These are phyloP conservation scores for Lactarius sp. DNA, from an alignment of 768 basidiomycete genomes.

Conservation along the genomic window DNA sequence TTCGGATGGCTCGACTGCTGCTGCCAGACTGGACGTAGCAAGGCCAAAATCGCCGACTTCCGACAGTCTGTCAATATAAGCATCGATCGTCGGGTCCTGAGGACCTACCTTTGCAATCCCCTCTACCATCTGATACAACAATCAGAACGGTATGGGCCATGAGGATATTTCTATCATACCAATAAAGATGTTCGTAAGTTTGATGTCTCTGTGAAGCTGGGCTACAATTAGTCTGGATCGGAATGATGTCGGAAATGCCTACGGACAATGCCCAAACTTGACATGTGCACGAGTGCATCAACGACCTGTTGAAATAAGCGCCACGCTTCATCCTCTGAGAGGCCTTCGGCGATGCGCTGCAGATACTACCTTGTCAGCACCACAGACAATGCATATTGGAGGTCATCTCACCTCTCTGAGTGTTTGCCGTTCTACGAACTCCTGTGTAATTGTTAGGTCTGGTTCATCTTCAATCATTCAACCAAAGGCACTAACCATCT, in stretches of 20 bases:
- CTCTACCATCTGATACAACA: constrained; percentile 58
- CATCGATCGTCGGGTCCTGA: neutral
- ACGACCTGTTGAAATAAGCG: constrained; percentile 83
- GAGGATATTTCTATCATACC: constrained; percentile 43
- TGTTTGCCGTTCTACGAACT: constrained; percentile 89
- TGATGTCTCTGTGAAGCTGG: constrained; percentile 81
- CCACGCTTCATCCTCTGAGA: constrained; percentile 86
- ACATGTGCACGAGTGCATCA: constrained; percentile 88
- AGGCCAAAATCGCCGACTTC: constrained; percentile 91
- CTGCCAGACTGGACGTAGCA: constrained; percentile 76
- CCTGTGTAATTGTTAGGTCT: constrained; percentile 40
- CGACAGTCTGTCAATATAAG: constrained; percentile 15
- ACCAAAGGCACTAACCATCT: constrained; percentile 61
- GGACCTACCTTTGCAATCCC: constrained; percentile 68
- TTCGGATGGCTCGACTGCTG: constrained; percentile 71
- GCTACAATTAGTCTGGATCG: constrained; percentile 11
- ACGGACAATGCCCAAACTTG: constrained; percentile 76
- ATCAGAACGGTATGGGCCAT: neutral
- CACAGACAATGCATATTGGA: constrained; percentile 7
- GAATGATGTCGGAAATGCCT: neutral
- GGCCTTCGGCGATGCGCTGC: constrained; percentile 73
- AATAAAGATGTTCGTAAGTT: constrained; percentile 91
- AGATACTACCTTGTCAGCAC: neutral
- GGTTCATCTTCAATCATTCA: neutral
- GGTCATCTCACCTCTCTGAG: constrained; percentile 60